Base-by-base conservation (phyloP, 2,329 filamentous ascomycete species). In the Neofusicoccum laricinum region DNA sequence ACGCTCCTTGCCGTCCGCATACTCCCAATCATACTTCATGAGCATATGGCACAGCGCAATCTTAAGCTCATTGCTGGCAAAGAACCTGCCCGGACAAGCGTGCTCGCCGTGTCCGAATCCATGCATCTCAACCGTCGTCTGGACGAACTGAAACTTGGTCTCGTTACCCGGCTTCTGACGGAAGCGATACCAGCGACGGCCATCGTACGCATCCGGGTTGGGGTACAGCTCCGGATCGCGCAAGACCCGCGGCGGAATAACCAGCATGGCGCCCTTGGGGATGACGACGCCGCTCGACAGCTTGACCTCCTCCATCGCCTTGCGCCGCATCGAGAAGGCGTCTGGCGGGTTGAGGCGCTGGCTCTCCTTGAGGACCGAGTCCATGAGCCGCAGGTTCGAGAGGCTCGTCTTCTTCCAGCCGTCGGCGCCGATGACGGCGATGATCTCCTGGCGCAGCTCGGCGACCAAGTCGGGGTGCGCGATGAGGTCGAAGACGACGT, bases 41-140 rank as follows among this genome's bases (percentile, higher is more conserved):
- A 53, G 50, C 50, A 53, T 8, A 40, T 53, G 50, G 25, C 69
- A 69, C 2, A 76, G 32, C 12, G 73, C 69, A 67, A 76, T 71
- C 66, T 76, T 76, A 36, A 76, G 73, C 65, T 75, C 72, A 46
- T 72, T 72, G 3, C 68, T 61, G 0, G 74, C 73, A 25, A 75
- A 75, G 66, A 74, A 75, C 7, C 74, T 66, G 0, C 74, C 74
- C 2, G 73, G 72, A 36, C 74, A 76, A 0, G 72, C 70, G 59
- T 75, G 72, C 2, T 66, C 57, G 1, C 73, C 74, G 50, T 75
- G 74, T 0, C 73, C 73, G 51, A 73, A 76, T 1, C 73, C 61
- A 30, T 38, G 21, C 30, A 48, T 38, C 21, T 61, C 45, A 8
- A n/a, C 19, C 14, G 30, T 17, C 25, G 57, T 48, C 7, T 25